Evolutionary conservation across 2,329 filamentous ascomycete genomes (phyloP).

Genomic region (Xenoacremonium recifei): DNA sequence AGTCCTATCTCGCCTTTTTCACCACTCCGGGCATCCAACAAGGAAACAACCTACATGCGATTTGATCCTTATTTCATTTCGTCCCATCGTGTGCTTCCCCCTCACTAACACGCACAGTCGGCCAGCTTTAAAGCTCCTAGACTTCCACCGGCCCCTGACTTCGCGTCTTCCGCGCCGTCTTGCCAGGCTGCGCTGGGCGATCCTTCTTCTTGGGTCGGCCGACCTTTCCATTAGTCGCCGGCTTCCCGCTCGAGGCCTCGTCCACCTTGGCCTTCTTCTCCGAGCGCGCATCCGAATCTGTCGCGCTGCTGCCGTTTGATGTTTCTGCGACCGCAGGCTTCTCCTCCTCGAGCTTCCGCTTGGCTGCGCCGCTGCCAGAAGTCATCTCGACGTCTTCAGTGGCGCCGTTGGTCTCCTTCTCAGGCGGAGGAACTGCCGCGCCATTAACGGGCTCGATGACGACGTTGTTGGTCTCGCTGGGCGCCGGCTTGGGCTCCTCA

Average conservation of each 20-base stretch:
- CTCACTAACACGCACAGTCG: too few species aligned
- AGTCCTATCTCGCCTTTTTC: too few species aligned
- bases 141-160: constrained; percentile 40
- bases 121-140: too few species aligned
- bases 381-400: constrained; percentile 16
- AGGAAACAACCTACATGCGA: too few species aligned
- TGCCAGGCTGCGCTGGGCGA: constrained; percentile 18
- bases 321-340: constrained; percentile 13
- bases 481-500: constrained; percentile 27
- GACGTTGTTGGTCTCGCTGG: constrained; percentile 23
- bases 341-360: constrained; percentile 40
- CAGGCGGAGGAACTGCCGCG: constrained; percentile 11
- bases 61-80: too few species aligned
- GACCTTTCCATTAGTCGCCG: constrained; percentile 26
- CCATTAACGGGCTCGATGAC: constrained; percentile 24
- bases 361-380: constrained; percentile 26
- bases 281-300: constrained; percentile 27
- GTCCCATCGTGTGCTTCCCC: too few species aligned
- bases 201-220: constrained; percentile 33
- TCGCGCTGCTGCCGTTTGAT: constrained; percentile 23
- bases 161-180: constrained; percentile 40
- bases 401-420: constrained; percentile 17
- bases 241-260: constrained; percentile 23
- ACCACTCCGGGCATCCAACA: too few species aligned
- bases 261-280: constrained; percentile 43